Evolutionary conservation across 2,329 filamentous ascomycete species (phyloP), one percentile per base, ranked within the genome.

Genomic region (Thelonectria olida): DNA sequence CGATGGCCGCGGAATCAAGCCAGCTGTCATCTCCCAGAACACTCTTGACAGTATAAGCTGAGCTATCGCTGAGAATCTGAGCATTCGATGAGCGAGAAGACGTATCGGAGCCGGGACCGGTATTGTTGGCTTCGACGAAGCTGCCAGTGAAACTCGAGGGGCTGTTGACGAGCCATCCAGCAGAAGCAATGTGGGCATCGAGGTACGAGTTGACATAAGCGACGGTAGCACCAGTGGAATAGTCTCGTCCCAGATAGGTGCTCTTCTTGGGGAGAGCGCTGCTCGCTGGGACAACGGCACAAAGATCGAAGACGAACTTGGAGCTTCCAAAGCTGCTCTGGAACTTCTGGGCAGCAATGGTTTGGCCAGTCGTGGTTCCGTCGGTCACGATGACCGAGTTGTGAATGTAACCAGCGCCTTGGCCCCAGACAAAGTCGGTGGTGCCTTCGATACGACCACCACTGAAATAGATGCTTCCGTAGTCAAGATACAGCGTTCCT

Each of bases 11-110:
- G 22, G 68, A 65, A 41, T 76, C 74, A 9, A 76, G 65, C 74
- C 74, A 76, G 49, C 65, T 62, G 19, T 72, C 67, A n/a, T 75
- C 70, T 12, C 73, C 73, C 10, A 76, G 62, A 6, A 76, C 59
- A 28, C 65, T 68, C 3, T 80, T 81, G 2, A 74, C 79, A 1
- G 77, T 88, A 59, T 76, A 73, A 64, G 88, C 85, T 63, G 90
- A 84, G 61, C 74, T 82, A 48, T 80, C 69, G 1, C 76, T 78
- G 49, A 66, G 55, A 1, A 75, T 48, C 9, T 68, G 68, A 2
- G 56, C 71, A 7, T 45, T 58, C 17, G 73, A 69, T 2, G 61
- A 53, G 15, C 74, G 70, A 31, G 61, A 64, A 1, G 65, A 64
- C 2, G 71, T 64, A 7, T 65, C 64, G 31, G 61, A 68, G 4